Evolutionary conservation across 2,329 filamentous ascomycete species (phyloP).

Genomic region (Fusarium siculi): DNA sequence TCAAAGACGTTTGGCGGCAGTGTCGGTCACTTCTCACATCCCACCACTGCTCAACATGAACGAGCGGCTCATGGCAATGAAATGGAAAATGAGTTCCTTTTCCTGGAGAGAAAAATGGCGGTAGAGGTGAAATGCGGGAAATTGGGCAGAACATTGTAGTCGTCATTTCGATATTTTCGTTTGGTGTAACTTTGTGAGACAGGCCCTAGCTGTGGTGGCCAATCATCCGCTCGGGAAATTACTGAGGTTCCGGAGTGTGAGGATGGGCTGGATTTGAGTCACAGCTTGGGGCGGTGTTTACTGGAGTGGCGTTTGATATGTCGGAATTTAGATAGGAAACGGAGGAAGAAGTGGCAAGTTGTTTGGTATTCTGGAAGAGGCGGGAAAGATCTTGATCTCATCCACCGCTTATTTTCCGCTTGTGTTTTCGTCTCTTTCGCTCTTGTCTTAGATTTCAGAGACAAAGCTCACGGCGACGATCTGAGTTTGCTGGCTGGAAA

Average conservation of each 20-base stretch:
- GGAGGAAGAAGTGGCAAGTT: background rate
- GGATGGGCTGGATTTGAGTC: background rate
- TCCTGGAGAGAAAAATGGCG: background rate
- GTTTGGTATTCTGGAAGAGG: background rate
- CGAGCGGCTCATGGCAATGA: background rate
- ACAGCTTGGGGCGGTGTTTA: background rate
- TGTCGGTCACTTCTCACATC: background rate
- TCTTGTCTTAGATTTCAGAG: background rate
- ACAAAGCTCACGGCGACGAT: background rate
- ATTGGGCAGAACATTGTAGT: background rate
- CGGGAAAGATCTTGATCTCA: accelerated
- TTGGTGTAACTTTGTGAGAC: background rate
- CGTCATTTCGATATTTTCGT: background rate
- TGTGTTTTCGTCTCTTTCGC: background rate
- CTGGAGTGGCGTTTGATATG: background rate
- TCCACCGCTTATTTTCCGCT: background rate
- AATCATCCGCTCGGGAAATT: background rate
- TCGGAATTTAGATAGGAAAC: background rate
- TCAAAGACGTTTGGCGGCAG: background rate
- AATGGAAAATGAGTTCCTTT: background rate
- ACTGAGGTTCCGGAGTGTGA: background rate
- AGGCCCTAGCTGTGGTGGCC: background rate
- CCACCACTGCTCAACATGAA: background rate
- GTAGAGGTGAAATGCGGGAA: background rate
- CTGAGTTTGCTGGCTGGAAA: background rate